phyloP scores from a whole-genome alignment of 2,329 filamentous ascomycete species.

The Diaporthe sp. region DNA sequence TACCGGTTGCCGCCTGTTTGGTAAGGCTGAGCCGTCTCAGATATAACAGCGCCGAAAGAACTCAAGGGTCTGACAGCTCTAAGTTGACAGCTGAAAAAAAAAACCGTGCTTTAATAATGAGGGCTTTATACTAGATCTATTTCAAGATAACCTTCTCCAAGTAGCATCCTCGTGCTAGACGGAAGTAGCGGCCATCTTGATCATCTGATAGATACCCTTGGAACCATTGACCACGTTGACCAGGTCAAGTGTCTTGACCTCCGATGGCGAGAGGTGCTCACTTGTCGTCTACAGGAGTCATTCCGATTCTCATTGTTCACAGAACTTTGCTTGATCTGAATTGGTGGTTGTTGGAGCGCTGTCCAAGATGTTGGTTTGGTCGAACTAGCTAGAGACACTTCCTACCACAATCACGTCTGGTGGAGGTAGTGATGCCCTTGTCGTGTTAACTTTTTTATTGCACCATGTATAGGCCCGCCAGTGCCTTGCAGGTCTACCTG shows the following conservation, averaged over 20 bases:
- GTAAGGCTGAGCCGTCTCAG: conserved; percentile 23
- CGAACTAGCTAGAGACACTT: too few species aligned
- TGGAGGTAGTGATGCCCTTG: neutral
- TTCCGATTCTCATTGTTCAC: neutral
- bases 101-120: neutral
- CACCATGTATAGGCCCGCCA: neutral
- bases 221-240: neutral
- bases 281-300: neutral
- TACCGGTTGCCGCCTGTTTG: neutral
- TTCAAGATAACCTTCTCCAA: neutral
- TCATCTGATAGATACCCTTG: neutral
- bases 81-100: conserved; percentile 11
- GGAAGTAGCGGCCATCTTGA: neutral
- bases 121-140: neutral
- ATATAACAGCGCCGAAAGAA: conserved; percentile 7
- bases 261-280: neutral
- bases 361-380: neutral
- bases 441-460: neutral
- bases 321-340: neutral
- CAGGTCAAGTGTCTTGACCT: neutral
- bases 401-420: neutral
- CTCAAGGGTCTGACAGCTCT: neutral
- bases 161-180: neutral
- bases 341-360: neutral
- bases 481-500: too few species aligned